phyloP scores from a whole-genome alignment of 805 yeast species.

The Wickerhamomyces xylosicus region DNA sequence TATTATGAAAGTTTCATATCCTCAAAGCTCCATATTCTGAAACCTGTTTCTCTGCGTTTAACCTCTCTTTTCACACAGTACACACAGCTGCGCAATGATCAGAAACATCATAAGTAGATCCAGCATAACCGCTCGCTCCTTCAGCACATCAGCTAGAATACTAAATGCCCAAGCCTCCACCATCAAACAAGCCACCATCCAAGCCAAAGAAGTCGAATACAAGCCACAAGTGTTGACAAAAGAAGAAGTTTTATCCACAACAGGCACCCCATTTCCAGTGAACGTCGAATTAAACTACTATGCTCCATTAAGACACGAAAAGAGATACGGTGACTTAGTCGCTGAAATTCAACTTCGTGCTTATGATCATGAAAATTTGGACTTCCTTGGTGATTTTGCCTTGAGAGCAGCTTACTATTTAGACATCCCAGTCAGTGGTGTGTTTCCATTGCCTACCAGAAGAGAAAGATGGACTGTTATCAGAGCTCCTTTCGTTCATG shows the following conservation, averaged over 20 bases:
- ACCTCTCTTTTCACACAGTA: too few species aligned
- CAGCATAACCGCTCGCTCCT: constrained; percentile 2
- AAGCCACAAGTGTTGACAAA: constrained; percentile 27
- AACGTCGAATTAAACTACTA: constrained; percentile 74
- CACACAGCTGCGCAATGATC: neutral
- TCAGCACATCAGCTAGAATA: constrained; percentile 4
- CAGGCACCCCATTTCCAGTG: constrained; percentile 61
- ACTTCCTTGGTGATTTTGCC: constrained; percentile 76
- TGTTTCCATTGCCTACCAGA: constrained; percentile 56
- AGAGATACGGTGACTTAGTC: constrained; percentile 62
- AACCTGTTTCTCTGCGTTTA: too few species aligned
- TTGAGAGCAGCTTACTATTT: constrained; percentile 83
- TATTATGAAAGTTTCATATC: too few species aligned
- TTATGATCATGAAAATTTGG: constrained; percentile 58
- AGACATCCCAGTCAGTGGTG: constrained; percentile 78
- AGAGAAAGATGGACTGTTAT: constrained; percentile 90
- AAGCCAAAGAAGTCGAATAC: constrained; percentile 16
- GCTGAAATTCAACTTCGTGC: constrained; percentile 72
- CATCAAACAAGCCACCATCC: constrained; percentile 2
- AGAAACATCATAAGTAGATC: neutral
- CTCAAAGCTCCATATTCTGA: too few species aligned
- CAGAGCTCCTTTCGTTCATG: constrained; percentile 87
- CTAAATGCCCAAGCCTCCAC: constrained; percentile 6
- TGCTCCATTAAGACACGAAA: constrained; percentile 64
- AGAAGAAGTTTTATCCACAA: constrained; percentile 23